phyloP scores from a whole-genome alignment of 202 grass and related monocot species.

The Schoenoplectus tabernaemontani region DNA sequence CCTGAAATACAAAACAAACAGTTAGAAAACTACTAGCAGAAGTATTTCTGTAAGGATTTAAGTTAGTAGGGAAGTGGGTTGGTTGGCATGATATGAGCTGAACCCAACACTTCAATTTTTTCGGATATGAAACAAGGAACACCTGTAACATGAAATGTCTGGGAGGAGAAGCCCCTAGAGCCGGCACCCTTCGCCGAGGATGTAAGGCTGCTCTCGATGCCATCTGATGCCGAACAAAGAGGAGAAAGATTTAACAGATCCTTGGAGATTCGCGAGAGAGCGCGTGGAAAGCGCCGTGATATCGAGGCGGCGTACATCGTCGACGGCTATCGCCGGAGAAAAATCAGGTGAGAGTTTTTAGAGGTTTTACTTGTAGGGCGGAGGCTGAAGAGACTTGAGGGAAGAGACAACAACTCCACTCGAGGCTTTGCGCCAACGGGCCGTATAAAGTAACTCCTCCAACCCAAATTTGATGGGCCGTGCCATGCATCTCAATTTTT shows the following conservation, averaged over 20 bases:
- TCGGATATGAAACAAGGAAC: not conserved
- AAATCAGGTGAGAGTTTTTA: not conserved
- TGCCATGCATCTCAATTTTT: not conserved
- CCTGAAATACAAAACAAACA: conserved; percentile 36
- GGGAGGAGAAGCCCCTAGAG: conserved; percentile 24
- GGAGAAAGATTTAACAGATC: not conserved
- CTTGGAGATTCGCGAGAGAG: not conserved
- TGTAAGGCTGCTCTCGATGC: not conserved
- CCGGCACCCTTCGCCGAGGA: not conserved
- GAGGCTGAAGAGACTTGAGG: not conserved
- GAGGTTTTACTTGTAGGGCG: not conserved
- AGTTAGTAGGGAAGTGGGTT: not conserved
- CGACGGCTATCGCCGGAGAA: conserved; percentile 6
- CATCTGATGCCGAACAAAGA: not conserved
- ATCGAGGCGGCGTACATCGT: conserved; percentile 22
- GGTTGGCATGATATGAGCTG: not conserved
- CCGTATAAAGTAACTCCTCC: not conserved
- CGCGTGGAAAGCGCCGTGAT: conserved; percentile 14
- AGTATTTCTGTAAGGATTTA: not conserved
- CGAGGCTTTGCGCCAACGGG: not conserved
- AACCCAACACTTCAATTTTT: not conserved
- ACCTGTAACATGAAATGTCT: conserved; percentile 2
- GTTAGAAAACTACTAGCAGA: conserved; percentile 5
- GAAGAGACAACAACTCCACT: not conserved
- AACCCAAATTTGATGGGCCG: not conserved